A percentile compares a stretch with the other conserved stretches of the same genome.
Conservation (phyloP, 805 yeast genomes). For the Kodamaea laetipori region DNA sequence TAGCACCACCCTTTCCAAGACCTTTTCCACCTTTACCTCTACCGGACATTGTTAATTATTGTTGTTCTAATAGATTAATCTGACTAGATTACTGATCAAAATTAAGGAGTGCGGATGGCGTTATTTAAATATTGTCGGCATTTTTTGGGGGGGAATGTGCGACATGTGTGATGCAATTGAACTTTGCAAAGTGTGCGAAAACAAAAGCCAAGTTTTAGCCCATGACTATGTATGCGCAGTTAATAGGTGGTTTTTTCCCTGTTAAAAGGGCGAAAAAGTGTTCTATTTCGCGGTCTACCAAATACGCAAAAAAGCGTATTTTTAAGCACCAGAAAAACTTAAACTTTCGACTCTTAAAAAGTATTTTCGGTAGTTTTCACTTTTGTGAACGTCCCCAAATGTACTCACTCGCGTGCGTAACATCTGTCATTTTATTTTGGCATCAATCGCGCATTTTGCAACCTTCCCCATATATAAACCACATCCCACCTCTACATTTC, state of each 20-base stretch:
- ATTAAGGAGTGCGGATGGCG: conserved; percentile 1
- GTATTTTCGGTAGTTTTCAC: too few relatives aligned
- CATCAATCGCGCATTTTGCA: background rate
- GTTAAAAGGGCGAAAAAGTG: too few relatives aligned
- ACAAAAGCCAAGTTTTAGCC: too few relatives aligned
- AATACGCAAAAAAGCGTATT: background rate
- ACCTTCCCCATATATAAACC: conserved; percentile 4
- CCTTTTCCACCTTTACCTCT: conserved; percentile 99
- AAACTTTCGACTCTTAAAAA: too few relatives aligned
- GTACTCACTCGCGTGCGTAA: conserved; percentile 2
- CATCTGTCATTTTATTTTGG: background rate
- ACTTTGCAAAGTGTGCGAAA: too few relatives aligned
- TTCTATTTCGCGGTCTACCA: background rate
- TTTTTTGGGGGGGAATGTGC: too few relatives aligned
- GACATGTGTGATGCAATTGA: too few relatives aligned
- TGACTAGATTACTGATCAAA: too few relatives aligned
- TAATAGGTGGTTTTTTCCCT: too few relatives aligned
- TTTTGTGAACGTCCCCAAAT: background rate
- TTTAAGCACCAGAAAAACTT: background rate
- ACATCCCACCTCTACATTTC: background rate
- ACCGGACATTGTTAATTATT: conserved; percentile 72
- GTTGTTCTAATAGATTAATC: background rate
- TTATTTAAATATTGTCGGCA: conserved; percentile 4
- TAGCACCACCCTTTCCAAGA: conserved; percentile 99
- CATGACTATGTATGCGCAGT: too few relatives aligned